These are phyloP conservation scores for Colletotrichum sp. DNA, from an alignment of 2,329 filamentous ascomycete species.

Conservation along the genomic window DNA sequence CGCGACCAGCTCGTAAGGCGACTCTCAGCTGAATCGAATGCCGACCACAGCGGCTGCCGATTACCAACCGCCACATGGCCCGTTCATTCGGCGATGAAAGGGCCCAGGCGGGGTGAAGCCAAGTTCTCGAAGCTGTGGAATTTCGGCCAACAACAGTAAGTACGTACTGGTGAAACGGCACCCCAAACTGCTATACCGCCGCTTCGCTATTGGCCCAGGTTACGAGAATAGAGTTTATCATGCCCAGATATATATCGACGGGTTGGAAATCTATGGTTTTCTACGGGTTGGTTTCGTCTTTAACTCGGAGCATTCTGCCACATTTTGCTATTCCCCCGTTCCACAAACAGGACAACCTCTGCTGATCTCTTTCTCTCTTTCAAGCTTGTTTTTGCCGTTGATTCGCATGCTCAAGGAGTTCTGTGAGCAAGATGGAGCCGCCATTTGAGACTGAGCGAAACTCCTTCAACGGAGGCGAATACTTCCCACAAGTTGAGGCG, in stretches of 20 bases:
- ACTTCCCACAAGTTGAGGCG: neutral
- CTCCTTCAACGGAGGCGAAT: neutral
- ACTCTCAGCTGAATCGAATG: neutral
- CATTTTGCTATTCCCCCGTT: neutral
- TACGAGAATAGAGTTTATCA: neutral
- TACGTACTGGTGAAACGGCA: neutral
- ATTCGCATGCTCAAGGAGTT: neutral
- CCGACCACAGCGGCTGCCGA: neutral
- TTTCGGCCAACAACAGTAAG: neutral
- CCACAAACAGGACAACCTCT: neutral
- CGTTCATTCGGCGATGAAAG: neutral
- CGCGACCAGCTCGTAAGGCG: neutral
- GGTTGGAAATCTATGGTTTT: neutral
- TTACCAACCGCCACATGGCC: neutral
- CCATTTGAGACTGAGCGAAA: neutral
- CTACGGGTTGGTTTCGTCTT: neutral
- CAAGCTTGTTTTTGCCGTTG: neutral
- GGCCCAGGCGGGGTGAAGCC: neutral
- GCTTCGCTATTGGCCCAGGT: neutral
- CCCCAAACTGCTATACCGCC: neutral
- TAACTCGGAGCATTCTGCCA: neutral
- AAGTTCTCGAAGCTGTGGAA: neutral
- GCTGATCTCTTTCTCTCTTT: neutral
- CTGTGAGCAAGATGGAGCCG: neutral
- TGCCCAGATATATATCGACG: neutral